These are phyloP conservation scores for Wallacemonas rigidus DNA, from an alignment of 208 protist genomes.

Conservation along the genomic window DNA sequence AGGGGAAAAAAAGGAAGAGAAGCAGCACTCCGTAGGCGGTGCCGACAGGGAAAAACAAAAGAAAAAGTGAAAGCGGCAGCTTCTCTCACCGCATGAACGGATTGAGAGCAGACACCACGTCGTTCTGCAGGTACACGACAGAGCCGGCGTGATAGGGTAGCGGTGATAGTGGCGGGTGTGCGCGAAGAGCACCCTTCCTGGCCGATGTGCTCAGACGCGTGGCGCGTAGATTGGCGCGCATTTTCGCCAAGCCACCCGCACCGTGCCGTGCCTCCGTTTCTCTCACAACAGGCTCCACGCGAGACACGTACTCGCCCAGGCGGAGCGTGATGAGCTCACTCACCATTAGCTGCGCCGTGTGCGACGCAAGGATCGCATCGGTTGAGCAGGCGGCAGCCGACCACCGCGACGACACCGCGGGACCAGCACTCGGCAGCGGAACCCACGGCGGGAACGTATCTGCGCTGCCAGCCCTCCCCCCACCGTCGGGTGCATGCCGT, in stretches of 20 bases:
- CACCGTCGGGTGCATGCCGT: too few species aligned
- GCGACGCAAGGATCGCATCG: constrained; percentile 35
- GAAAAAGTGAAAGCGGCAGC: not conserved
- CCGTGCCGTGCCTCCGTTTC: constrained; percentile 1
- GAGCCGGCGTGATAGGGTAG: not conserved
- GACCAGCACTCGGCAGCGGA: too few species aligned
- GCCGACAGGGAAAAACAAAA: not conserved
- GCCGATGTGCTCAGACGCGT: not conserved
- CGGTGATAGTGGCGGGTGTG: not conserved
- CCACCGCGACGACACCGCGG: not conserved
- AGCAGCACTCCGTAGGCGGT: too few species aligned
- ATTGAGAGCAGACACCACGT: constrained; percentile 3
- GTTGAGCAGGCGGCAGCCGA: not conserved
- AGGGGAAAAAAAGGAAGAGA: too few species aligned
- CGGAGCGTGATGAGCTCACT: constrained; percentile 51
- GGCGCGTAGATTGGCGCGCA: not conserved
- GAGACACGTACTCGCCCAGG: constrained; percentile 64
- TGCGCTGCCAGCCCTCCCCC: too few species aligned
- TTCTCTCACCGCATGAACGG: not conserved
- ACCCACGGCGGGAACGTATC: too few species aligned
- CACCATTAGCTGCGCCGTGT: constrained; percentile 51
- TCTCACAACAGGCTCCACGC: constrained; percentile 50
- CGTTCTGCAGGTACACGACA: constrained; percentile 5
- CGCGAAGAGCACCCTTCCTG: not conserved
- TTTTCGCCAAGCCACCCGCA: not conserved